These are phyloP conservation scores for Elaeis oleifera DNA, from an alignment of 202 grass and related monocot genomes.

Conservation along the genomic window DNA sequence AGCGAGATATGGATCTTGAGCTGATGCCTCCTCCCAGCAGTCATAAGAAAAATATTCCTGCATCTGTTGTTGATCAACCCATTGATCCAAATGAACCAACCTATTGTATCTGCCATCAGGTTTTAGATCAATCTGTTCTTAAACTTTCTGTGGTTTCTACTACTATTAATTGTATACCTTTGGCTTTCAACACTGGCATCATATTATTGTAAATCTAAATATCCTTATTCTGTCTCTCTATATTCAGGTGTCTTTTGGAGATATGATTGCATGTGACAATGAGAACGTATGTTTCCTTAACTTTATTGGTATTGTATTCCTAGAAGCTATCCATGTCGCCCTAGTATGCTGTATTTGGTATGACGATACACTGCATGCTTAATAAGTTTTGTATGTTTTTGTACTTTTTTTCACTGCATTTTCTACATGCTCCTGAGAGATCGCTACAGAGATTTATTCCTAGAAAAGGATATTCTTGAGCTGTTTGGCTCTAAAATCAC, in stretches of 20 bases:
- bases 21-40: constrained; percentile 96
- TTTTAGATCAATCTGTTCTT: constrained; percentile 18
- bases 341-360: too few relatives aligned
- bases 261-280: constrained; percentile 98
- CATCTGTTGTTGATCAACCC: constrained; percentile 52
- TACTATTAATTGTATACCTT: too few relatives aligned
- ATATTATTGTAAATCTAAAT: neutral
- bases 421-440: too few relatives aligned
- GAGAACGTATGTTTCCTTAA: constrained; percentile 68
- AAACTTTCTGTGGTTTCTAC: too few relatives aligned
- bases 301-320: neutral
- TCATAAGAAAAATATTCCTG: constrained; percentile 56
- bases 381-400: too few relatives aligned
- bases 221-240: constrained; percentile 12
- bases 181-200: too few relatives aligned
- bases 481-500: too few relatives aligned
- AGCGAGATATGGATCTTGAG: constrained; percentile 79
- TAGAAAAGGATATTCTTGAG: too few relatives aligned
- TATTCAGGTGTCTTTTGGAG: constrained; percentile 87
- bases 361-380: too few relatives aligned
- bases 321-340: neutral
- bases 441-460: too few relatives aligned
- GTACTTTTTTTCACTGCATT: too few relatives aligned
- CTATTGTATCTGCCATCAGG: constrained; percentile 98
- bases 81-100: constrained; percentile 92